A percentile compares a stretch with the other conserved stretches of the same genome.
These are phyloP conservation scores for Ceratocystis cubensis DNA, from an alignment of 2,329 filamentous ascomycete species.

Conservation along the genomic window DNA sequence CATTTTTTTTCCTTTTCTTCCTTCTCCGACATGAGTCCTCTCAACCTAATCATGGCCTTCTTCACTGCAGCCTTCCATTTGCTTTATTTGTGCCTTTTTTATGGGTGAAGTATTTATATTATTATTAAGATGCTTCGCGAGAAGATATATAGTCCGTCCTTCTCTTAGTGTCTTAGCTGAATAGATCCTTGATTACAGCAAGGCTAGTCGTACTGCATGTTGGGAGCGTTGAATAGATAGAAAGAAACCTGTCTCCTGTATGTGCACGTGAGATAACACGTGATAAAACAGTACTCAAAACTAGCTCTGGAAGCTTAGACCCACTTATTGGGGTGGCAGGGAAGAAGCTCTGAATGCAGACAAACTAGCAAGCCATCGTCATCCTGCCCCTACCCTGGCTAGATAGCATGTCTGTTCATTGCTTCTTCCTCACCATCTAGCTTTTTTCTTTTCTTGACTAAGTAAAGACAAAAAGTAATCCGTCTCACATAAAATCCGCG, in stretches of 20 bases:
- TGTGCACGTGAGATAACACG: background rate
- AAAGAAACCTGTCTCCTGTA: too few species aligned
- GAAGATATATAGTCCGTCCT: background rate
- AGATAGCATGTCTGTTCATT: background rate
- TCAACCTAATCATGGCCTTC: too few species aligned
- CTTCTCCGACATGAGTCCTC: too few species aligned
- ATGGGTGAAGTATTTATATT: background rate
- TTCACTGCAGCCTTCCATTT: background rate
- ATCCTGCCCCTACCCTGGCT: background rate
- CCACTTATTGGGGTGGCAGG: slow-evolving; percentile 15
- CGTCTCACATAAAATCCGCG: too few species aligned
- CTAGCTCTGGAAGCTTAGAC: slow-evolving; percentile 14
- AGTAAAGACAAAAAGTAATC: too few species aligned
- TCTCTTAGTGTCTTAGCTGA: background rate
- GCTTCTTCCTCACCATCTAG: too few species aligned
- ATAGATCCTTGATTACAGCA: background rate
- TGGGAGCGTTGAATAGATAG: background rate
- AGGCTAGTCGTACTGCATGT: background rate
- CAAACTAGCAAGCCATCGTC: background rate
- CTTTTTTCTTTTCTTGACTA: too few species aligned
- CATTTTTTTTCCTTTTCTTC: too few species aligned
- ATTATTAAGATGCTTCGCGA: background rate
- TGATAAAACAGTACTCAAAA: background rate
- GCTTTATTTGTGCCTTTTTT: background rate
- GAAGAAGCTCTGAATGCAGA: slow-evolving; percentile 8